phyloP scores from a whole-genome alignment of 2,329 filamentous ascomycete genomes.

The Botrytis fabae region DNA sequence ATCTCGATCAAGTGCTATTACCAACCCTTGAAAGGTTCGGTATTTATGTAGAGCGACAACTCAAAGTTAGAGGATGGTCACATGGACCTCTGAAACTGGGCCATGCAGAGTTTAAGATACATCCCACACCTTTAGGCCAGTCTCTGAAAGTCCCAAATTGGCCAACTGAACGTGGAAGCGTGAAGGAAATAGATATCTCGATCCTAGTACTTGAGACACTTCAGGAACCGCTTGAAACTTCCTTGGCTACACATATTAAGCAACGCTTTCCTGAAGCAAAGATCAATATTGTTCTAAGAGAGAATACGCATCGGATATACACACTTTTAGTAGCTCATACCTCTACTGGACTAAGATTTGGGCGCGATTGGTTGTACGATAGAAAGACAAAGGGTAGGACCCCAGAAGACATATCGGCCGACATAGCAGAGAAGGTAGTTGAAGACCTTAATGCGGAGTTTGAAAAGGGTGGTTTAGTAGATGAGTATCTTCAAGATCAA shows the following conservation, averaged over 20 bases:
- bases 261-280: slow-evolving; percentile 48
- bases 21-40: slow-evolving; percentile 55
- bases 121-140: slow-evolving; percentile 44
- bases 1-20: slow-evolving; percentile 61
- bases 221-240: slow-evolving; percentile 45
- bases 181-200: slow-evolving; percentile 52
- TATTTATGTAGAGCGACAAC: slow-evolving; percentile 48
- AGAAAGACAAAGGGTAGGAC: slow-evolving; percentile 43
- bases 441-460: slow-evolving; percentile 50
- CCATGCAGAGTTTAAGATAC: slow-evolving; percentile 48
- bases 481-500: slow-evolving; percentile 62
- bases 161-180: slow-evolving; percentile 37
- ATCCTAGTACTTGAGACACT: slow-evolving; percentile 52
- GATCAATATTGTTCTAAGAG: slow-evolving; percentile 48
- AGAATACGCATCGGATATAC: slow-evolving; percentile 58
- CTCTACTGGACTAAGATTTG: slow-evolving; percentile 48
- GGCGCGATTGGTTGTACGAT: slow-evolving; percentile 49
- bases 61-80: slow-evolving; percentile 53
- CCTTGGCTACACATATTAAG: slow-evolving; percentile 46
- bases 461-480: slow-evolving; percentile 49
- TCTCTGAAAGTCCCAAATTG: slow-evolving; percentile 42
- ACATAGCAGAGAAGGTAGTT: slow-evolving; percentile 50
- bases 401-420: slow-evolving; percentile 38
- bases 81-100: slow-evolving; percentile 34
- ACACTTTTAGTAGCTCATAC: slow-evolving; percentile 58